These are phyloP conservation scores for Pythium phragmiticola DNA, from an alignment of 352 stramenopile genomes.

Conservation along the genomic window DNA sequence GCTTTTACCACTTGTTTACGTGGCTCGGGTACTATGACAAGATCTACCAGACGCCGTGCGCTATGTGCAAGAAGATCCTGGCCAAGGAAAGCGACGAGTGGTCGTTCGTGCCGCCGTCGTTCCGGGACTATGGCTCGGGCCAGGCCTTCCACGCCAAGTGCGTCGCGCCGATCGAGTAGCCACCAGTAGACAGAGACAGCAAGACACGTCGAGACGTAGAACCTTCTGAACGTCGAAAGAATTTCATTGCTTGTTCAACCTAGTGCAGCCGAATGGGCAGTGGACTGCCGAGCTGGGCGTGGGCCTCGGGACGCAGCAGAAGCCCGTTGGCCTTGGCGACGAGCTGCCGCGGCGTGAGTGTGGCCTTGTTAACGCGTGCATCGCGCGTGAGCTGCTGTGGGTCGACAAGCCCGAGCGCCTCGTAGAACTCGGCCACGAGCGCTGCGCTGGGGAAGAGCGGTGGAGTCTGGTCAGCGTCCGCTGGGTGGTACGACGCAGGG, in stretches of 20 bases:
- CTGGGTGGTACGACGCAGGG: conserved; percentile 25
- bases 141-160: conserved; percentile 86
- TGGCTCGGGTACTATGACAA: conserved; percentile 89
- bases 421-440: conserved; percentile 68
- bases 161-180: conserved; percentile 49
- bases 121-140: conserved; percentile 80
- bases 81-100: conserved; percentile 79
- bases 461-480: conserved; percentile 12
- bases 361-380: conserved; percentile 32
- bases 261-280: conserved; percentile 67
- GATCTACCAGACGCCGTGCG: conserved; percentile 86
- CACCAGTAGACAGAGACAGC: neutral
- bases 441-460: conserved; percentile 55
- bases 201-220: neutral
- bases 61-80: conserved; percentile 83
- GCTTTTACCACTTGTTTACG: conserved; percentile 86
- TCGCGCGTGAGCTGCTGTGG: conserved; percentile 34
- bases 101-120: conserved; percentile 80
- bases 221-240: no score
- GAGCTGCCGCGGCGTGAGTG: conserved; percentile 50
- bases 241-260: neutral
- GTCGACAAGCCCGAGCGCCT: conserved; percentile 59
- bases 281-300: conserved; percentile 44
- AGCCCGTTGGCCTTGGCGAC: conserved; percentile 41
- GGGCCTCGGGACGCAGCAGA: conserved; percentile 28